A percentile compares a stretch with the other conserved stretches of the same genome.
These are phyloP conservation scores for Casuarina equisetifolia DNA, from an alignment of 306 rosid genomes.

Conservation along the genomic window DNA sequence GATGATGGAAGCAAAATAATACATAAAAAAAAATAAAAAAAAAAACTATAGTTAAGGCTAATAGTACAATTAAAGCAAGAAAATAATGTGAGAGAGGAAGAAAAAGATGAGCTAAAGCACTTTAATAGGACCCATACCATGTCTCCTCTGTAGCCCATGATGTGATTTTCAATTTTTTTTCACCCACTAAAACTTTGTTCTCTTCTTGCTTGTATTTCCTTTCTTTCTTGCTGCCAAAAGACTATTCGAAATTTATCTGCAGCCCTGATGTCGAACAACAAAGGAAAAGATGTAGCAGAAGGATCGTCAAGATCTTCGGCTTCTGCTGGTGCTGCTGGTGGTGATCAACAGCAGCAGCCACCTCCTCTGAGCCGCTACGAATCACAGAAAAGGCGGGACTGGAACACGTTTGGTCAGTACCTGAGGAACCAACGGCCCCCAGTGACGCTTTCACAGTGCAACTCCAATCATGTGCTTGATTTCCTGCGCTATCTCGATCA, in stretches of 20 bases:
- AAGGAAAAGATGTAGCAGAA: conserved; percentile 50
- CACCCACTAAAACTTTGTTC: conserved; percentile 21
- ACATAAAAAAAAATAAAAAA: conserved; percentile 23
- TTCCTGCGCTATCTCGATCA: conserved; percentile 55
- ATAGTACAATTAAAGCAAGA: conserved; percentile 55
- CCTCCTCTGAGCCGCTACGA: conserved; percentile 53
- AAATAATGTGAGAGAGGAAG: conserved; percentile 39
- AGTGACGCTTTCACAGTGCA: conserved; percentile 51
- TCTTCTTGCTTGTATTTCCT: conserved; percentile 19
- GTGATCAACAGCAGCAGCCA: conserved; percentile 7
- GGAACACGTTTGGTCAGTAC: conserved; percentile 66
- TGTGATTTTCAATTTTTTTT: conserved; percentile 32
- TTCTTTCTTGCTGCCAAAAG: background rate
- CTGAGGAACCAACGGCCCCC: conserved; percentile 61
- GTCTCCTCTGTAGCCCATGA: conserved; percentile 52
- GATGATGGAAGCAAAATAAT: conserved; percentile 40
- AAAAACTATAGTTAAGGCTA: conserved; percentile 24
- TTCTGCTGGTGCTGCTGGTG: background rate
- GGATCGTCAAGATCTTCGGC: conserved; percentile 41
- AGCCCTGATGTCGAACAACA: conserved; percentile 37
- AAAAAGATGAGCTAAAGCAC: conserved; percentile 50
- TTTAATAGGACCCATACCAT: conserved; percentile 47
- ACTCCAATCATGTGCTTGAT: conserved; percentile 46
- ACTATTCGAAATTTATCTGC: background rate
- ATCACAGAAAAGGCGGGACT: conserved; percentile 59